phyloP scores from a whole-genome alignment of 2,329 filamentous ascomycete genomes.

The Mycosphaerella sp. region DNA sequence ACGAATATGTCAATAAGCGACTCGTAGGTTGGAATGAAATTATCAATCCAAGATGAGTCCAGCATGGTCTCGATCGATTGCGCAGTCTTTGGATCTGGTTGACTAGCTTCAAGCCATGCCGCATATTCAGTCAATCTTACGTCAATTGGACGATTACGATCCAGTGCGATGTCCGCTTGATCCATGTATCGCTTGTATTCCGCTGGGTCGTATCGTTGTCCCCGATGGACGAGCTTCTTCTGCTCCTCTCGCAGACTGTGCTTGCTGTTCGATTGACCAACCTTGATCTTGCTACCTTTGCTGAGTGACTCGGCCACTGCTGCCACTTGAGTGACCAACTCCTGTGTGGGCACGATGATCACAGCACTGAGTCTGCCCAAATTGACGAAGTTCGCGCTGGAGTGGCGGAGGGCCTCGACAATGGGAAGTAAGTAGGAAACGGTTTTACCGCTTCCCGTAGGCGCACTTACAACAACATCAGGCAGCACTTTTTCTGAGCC shows the following conservation, averaged over 20 bases:
- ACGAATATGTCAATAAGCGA: conserved; percentile 83
- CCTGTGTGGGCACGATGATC: conserved; percentile 79
- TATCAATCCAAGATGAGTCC: conserved; percentile 20
- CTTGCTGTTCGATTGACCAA: conserved; percentile 78
- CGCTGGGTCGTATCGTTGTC: conserved; percentile 55
- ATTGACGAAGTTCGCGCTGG: conserved; percentile 34
- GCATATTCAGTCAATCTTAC: conserved; percentile 34
- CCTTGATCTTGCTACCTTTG: conserved; percentile 62
- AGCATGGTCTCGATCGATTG: conserved; percentile 26
- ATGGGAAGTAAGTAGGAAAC: conserved; percentile 85
- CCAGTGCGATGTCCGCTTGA: conserved; percentile 32
- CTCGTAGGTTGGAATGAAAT: conserved; percentile 52
- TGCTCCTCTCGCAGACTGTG: conserved; percentile 65
- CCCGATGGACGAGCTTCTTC: conserved; percentile 54
- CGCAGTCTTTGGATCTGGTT: conserved; percentile 19
- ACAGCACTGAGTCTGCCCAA: conserved; percentile 67
- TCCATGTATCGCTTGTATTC: conserved; percentile 47
- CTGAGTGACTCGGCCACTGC: conserved; percentile 67
- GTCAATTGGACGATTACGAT: conserved; percentile 28
- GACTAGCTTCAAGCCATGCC: conserved; percentile 17
- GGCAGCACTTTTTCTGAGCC: conserved; percentile 35
- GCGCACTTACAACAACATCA: conserved; percentile 83
- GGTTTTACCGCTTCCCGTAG: conserved; percentile 94
- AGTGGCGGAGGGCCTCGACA: conserved; percentile 63
- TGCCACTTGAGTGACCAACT: conserved; percentile 68